These are phyloP conservation scores for Leishmania guyanensis DNA, from an alignment of 208 protist genomes.

Conservation along the genomic window DNA sequence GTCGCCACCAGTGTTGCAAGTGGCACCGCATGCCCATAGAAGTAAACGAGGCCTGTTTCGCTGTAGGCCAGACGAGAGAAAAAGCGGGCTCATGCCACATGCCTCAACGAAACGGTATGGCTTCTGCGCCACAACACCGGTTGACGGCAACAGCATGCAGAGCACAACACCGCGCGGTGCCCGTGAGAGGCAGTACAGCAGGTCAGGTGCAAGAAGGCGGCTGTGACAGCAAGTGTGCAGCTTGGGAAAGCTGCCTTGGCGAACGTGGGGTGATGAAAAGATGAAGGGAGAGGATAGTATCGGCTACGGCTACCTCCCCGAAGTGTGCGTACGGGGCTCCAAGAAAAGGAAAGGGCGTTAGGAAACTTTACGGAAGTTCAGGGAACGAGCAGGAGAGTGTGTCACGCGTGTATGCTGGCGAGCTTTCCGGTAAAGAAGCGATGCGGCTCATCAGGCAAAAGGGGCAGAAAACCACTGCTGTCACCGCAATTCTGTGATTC, in stretches of 20 bases:
- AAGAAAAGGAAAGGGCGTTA: background rate
- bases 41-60: constrained; percentile 6
- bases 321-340: background rate
- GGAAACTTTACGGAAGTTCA: background rate
- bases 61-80: constrained; percentile 1
- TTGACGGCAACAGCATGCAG: background rate
- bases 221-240: background rate
- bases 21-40: background rate
- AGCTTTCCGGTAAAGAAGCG: background rate
- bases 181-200: background rate
- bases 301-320: background rate
- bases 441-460: background rate
- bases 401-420: background rate
- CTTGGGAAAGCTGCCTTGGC: background rate
- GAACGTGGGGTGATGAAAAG: background rate
- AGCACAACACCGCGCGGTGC: background rate
- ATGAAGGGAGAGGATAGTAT: background rate
- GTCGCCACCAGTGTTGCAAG: background rate
- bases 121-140: background rate
- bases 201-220: background rate
- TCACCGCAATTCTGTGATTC: background rate
- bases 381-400: background rate
- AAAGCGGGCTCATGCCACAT: background rate
- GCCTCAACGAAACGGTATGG: background rate
- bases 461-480: background rate